Evolutionary conservation across 129 eudicot genomes (phyloP).

Genomic region (Logfia minima): DNA sequence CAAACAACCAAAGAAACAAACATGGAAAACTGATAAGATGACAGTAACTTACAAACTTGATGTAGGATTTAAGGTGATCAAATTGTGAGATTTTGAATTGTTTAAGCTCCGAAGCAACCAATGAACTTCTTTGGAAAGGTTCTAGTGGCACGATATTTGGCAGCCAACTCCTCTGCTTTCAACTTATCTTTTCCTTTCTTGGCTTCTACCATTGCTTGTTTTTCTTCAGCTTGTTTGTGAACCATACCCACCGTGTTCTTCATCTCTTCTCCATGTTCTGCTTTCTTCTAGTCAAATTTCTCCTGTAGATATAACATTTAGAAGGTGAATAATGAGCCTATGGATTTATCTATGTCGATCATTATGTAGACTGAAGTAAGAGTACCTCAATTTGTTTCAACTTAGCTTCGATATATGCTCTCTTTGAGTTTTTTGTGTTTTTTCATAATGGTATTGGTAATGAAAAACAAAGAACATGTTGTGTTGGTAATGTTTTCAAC

Average conservation of each 20-base stretch:
- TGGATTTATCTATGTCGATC: background rate
- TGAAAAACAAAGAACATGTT: too few species aligned
- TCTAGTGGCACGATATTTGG: slow-evolving; percentile 77
- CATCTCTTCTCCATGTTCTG: slow-evolving; percentile 71
- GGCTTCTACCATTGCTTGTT: slow-evolving; percentile 75
- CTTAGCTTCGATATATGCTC: slow-evolving; percentile 65
- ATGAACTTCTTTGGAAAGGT: slow-evolving; percentile 55
- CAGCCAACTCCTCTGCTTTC: slow-evolving; percentile 79
- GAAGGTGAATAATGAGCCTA: background rate
- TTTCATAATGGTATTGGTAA: too few species aligned
- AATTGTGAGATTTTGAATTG: background rate
- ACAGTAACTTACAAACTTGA: slow-evolving; percentile 21
- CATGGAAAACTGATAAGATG: slow-evolving; percentile 13
- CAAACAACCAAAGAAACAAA: slow-evolving; percentile 10
- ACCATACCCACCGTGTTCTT: slow-evolving; percentile 59
- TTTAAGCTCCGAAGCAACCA: slow-evolving; percentile 65
- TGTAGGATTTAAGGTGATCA: background rate
- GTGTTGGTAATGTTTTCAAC: too few species aligned
- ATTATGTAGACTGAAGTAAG: background rate
- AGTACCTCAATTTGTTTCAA: slow-evolving; percentile 75
- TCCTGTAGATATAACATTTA: slow-evolving; percentile 49
- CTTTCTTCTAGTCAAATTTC: slow-evolving; percentile 71
- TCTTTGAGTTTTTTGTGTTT: slow-evolving; percentile 76
- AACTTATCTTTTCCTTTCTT: slow-evolving; percentile 55
- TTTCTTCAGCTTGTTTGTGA: slow-evolving; percentile 87